Conservation (phyloP, 2,329 filamentous ascomycete species). For the Exophiala spinifera region DNA sequence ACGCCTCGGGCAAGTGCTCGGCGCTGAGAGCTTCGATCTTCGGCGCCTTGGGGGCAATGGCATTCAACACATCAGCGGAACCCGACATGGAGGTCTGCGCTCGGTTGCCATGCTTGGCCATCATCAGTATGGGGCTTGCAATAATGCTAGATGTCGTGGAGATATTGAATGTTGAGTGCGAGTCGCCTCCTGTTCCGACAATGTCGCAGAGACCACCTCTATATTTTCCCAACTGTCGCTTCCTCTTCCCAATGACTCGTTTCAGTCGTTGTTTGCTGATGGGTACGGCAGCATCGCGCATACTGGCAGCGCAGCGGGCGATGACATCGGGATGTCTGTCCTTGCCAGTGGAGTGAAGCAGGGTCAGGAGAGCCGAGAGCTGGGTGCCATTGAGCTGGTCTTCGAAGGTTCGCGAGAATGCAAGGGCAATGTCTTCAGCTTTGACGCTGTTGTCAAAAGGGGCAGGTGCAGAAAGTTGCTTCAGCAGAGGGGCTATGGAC, state of each 20-base stretch:
- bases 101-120: conserved; percentile 94
- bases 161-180: conserved; percentile 97
- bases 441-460: conserved; percentile 54
- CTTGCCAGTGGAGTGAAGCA: conserved; percentile 84
- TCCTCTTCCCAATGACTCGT: conserved; percentile 51
- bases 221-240: conserved; percentile 70
- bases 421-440: conserved; percentile 80
- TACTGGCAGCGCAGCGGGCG: conserved; percentile 75
- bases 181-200: conserved; percentile 93
- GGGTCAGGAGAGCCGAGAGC: conserved; percentile 80
- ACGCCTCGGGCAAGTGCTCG: conserved; percentile 67
- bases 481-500: conserved; percentile 49
- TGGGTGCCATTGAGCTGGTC: conserved; percentile 86
- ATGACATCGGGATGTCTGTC: conserved; percentile 83
- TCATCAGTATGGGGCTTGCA: conserved; percentile 76
- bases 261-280: conserved; percentile 65
- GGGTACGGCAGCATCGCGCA: conserved; percentile 74
- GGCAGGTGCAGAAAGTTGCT: conserved; percentile 44
- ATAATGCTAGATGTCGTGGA: conserved; percentile 93
- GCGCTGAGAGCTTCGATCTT: conserved; percentile 72
- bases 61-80: conserved; percentile 83
- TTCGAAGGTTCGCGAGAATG: conserved; percentile 87
- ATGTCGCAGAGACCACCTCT: conserved; percentile 87
- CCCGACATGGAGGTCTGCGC: conserved; percentile 94
- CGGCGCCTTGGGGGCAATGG: conserved; percentile 68